Percentiles rank a stretch among this genome's conserved stretches.
phyloP scores from a whole-genome alignment of 2,329 filamentous ascomycete species.

The Scedosporium minutisporum region DNA sequence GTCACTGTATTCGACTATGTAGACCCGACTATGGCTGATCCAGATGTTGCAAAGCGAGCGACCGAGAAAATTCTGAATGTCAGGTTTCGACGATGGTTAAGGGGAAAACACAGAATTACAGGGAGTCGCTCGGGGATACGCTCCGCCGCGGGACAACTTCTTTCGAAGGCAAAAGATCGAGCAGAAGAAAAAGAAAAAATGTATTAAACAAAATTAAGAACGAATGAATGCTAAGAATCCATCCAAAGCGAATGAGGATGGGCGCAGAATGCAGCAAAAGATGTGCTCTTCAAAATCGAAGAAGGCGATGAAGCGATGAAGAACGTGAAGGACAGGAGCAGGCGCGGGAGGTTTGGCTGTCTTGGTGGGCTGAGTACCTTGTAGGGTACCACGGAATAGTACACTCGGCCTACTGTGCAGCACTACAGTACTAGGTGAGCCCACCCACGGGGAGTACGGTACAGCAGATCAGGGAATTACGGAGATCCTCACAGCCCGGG shows the following conservation, averaged over 20 bases:
- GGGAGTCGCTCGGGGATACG: not conserved
- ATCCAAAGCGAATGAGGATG: slow-evolving; percentile 1
- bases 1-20: not conserved
- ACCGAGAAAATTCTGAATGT: not conserved
- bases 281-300: not conserved
- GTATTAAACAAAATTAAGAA: slow-evolving; percentile 1
- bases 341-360: not conserved
- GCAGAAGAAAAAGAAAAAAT: not conserved
- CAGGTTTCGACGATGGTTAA: not conserved
- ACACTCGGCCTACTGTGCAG: not conserved
- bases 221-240: not conserved
- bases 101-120: not conserved
- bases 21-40: not conserved
- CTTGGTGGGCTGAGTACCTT: not conserved
- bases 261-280: not conserved
- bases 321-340: not conserved
- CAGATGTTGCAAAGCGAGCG: not conserved
- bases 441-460: not conserved
- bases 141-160: not conserved
- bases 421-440: not conserved
- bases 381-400: not conserved
- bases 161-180: slow-evolving; percentile 7
- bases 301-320: not conserved
- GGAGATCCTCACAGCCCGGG: no score
- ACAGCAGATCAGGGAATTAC: not conserved